Conservation (phyloP, 2,329 filamentous ascomycete species). For the Aspergillus awamori region DNA sequence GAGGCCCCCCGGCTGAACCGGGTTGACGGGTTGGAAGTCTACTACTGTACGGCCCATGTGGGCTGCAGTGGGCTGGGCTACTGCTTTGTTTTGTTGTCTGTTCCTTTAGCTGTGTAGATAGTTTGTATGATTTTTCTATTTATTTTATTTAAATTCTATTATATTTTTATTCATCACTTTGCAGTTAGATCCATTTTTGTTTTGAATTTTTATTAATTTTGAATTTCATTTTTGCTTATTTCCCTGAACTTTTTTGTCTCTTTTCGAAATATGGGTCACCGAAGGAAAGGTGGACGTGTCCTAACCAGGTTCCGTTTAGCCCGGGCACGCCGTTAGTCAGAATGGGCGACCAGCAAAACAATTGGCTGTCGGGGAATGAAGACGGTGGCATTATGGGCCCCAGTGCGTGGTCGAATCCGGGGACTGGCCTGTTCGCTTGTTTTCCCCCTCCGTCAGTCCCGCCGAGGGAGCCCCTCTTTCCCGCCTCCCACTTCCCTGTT, state of each 20-base stretch:
- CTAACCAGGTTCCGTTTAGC: slow-evolving; percentile 20
- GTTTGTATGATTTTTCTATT: not conserved
- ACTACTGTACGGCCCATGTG: slow-evolving; percentile 26
- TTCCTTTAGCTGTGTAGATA: slow-evolving; percentile 1
- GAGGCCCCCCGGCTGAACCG: slow-evolving; percentile 30
- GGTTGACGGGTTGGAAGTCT: slow-evolving; percentile 31
- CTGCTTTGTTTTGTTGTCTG: slow-evolving; percentile 22
- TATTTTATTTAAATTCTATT: not conserved
- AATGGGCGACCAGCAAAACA: not conserved
- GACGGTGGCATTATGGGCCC: slow-evolving; percentile 16
- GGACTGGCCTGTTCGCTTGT: slow-evolving; percentile 14
- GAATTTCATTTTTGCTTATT: not conserved
- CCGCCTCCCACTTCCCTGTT: slow-evolving; percentile 16
- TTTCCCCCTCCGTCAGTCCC: slow-evolving; percentile 25
- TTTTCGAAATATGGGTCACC: slow-evolving; percentile 21
- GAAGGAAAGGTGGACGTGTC: slow-evolving; percentile 19
- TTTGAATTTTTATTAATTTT: not conserved
- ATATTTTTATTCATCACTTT: not conserved
- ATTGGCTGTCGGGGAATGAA: slow-evolving; percentile 15
- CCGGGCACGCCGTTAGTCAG: slow-evolving; percentile 24
- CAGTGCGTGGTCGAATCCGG: slow-evolving; percentile 21
- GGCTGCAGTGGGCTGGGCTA: slow-evolving; percentile 26
- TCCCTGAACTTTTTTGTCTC: not conserved
- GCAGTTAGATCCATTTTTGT: not conserved
- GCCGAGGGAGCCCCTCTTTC: slow-evolving; percentile 22